Evolutionary conservation across 2,329 filamentous ascomycete genomes (phyloP).

Genomic region (Biscogniauxia mediterranea): DNA sequence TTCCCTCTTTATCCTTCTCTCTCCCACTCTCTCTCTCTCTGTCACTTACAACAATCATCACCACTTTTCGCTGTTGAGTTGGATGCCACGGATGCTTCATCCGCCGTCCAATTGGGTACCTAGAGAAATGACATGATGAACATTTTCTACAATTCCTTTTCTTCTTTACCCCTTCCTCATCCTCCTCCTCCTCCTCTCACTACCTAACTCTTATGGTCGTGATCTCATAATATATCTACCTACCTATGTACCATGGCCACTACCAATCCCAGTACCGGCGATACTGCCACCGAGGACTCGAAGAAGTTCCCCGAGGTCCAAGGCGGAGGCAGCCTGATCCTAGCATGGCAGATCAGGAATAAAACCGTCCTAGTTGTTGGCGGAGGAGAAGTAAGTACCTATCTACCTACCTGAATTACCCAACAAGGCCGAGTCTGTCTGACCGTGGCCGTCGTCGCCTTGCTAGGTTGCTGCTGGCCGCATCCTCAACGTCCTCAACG

Average conservation of each 20-base stretch:
- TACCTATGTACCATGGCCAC: conserved; percentile 4
- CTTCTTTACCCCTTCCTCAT: too few species aligned
- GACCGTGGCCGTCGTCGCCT: conserved; percentile 11
- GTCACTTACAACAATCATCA: too few species aligned
- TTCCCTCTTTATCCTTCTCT: too few species aligned
- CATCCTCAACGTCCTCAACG: conserved; percentile 86
- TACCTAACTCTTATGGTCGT: not conserved
- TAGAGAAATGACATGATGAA: too few species aligned
- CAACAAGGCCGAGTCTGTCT: not conserved
- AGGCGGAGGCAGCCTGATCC: conserved; percentile 86
- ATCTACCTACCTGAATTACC: not conserved
- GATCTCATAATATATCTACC: not conserved
- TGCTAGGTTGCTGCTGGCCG: conserved; percentile 87
- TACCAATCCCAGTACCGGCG: conserved; percentile 1
- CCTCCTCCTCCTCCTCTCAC: not conserved
- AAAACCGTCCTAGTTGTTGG: conserved; percentile 91
- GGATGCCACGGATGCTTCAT: too few species aligned
- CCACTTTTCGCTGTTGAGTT: too few species aligned
- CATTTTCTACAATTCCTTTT: too few species aligned
- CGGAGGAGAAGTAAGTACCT: conserved; percentile 76
- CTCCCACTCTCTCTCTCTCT: too few species aligned
- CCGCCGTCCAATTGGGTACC: too few species aligned
- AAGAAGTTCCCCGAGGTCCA: conserved; percentile 74
- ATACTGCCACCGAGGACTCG: conserved; percentile 17
- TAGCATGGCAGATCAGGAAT: conserved; percentile 92